These are phyloP conservation scores for Suillus paluster DNA, from an alignment of 768 basidiomycete genomes.

Conservation along the genomic window DNA sequence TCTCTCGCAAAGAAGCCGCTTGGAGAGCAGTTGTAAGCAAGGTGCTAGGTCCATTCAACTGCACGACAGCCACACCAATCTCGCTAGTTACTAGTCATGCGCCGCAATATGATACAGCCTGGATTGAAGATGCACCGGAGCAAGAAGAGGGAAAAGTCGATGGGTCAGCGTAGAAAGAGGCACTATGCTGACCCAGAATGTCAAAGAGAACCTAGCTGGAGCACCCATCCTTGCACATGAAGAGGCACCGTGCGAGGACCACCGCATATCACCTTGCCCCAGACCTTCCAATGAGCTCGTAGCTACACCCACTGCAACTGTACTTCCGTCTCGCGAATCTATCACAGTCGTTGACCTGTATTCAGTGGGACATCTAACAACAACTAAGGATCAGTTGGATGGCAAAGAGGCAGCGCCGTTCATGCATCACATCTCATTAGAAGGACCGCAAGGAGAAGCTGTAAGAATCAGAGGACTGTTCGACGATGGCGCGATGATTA, in stretches of 20 bases:
- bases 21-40: neutral
- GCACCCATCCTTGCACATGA: neutral
- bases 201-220: neutral
- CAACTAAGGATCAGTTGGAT: neutral
- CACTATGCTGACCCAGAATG: neutral
- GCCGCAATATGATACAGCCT: too few relatives aligned
- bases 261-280: neutral
- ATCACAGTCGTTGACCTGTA: neutral
- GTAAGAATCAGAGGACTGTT: neutral
- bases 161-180: neutral
- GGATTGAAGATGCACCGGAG: neutral
- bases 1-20: neutral
- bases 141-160: neutral
- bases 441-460: neutral
- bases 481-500: slow-evolving; percentile 38
- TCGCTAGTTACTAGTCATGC: neutral
- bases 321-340: too few relatives aligned
- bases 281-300: neutral
- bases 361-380: neutral
- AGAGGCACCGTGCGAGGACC: neutral
- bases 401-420: neutral
- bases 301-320: neutral
- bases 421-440: neutral
- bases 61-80: neutral
- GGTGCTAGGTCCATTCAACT: neutral